Evolutionary conservation across 164 flowering plant genomes (phyloP).

Genomic region (Magnolia changhungtana): DNA sequence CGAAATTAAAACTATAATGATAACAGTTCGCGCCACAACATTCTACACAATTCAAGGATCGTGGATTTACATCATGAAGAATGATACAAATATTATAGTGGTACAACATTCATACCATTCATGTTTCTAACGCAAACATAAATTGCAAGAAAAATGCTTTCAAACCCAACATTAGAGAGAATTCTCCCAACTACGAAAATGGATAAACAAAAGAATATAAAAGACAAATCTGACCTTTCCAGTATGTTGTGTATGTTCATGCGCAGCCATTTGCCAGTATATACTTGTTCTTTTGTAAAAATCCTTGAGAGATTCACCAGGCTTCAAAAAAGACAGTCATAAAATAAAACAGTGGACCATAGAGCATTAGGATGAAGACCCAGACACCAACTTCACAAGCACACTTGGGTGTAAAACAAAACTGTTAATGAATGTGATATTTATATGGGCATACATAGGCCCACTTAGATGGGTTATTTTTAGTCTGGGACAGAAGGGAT

Average conservation of each 20-base stretch:
- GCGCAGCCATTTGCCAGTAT: slow-evolving; percentile 99
- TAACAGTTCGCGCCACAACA: too few species aligned
- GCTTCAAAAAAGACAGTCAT: slow-evolving; percentile 43
- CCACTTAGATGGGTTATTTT: too few species aligned
- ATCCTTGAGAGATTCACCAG: slow-evolving; percentile 89
- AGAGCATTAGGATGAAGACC: not conserved
- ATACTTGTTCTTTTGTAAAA: slow-evolving; percentile 79
- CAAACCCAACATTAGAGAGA: too few species aligned
- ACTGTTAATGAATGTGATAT: not conserved
- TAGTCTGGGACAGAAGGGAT: too few species aligned
- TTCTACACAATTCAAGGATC: too few species aligned
- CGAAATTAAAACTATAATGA: too few species aligned
- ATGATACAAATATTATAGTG: too few species aligned
- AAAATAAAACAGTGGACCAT: not conserved
- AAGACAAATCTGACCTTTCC: slow-evolving; percentile 67
- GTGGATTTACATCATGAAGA: too few species aligned
- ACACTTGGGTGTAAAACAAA: not conserved
- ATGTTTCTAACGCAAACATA: too few species aligned
- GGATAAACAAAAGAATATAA: not conserved
- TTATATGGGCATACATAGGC: too few species aligned
- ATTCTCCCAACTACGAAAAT: not conserved
- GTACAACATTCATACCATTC: too few species aligned
- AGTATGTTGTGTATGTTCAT: slow-evolving; percentile 96
- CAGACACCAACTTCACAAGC: not conserved
- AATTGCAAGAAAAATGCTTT: too few species aligned